Evolutionary conservation across 140 eudicot genomes (phyloP), one percentile per base, ranked within the genome.

Genomic region (Anethum foeniculum): DNA sequence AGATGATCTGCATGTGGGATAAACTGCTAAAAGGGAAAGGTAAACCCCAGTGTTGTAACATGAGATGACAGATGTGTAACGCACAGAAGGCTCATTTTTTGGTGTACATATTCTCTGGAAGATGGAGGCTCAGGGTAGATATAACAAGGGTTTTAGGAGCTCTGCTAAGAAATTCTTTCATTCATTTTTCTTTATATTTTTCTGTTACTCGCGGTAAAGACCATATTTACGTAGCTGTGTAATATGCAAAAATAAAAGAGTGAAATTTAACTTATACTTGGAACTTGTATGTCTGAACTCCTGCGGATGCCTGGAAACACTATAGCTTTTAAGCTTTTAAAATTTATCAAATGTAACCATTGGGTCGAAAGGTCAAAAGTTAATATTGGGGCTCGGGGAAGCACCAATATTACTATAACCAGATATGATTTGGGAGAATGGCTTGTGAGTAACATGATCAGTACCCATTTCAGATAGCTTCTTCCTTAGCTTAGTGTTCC

Each of bases 1-100:
- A 94, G 84, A 94, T 94, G 99, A 69, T 89, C 43, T 94, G 97
- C 88, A 75, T 94, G 75, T 94, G 97, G 97, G 85, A 80, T 81
- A 94, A 94, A 80, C 83, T 94, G 80, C 90, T 83, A 54, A 80
- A 68, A 64, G 95, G 92, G 16, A 90, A 85, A 16, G 97, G 93
- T 23, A 90, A 86, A 16, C 83, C 90, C 25, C 84, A 79, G 30
- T 94, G 99, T 89, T 94, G 97, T 83, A 89, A 90, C 86, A 88
- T 89, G 88, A 86, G 97, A 90, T 90, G 80, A 89, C 85, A 68
- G 34, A 14, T 5, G 14, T 27, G n/a, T 47, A 47, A 13, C 52
- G 39, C 30, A 19, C 1, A 8, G 19, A 43, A 12, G 49, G 6
- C 36, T 25, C 23, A 7, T 13, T 6, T 34, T 21, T 44, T 44